Evolutionary conservation across 225 moss, liverwort and hornwort species (phyloP).

Genomic region (Ulota crispa): DNA sequence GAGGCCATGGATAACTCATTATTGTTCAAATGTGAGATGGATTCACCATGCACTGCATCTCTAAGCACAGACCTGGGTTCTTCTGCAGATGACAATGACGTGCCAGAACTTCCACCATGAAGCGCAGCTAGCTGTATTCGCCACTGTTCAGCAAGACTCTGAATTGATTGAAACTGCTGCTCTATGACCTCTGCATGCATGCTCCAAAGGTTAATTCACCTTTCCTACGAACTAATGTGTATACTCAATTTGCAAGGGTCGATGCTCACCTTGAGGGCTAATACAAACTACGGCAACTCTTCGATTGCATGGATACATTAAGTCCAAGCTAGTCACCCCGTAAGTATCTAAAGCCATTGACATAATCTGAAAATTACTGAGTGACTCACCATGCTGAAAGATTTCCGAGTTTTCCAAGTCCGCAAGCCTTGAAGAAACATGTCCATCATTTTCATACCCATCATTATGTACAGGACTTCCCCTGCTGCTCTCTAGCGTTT

Average conservation of each 20-base stretch:
- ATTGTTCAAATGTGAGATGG: constrained; percentile 26
- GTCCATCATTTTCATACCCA: constrained; percentile 21
- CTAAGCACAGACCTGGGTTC: constrained; percentile 29
- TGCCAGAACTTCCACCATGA: constrained; percentile 44
- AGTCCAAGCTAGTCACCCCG: background rate
- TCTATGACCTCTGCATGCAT: constrained; percentile 44
- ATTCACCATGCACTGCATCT: constrained; percentile 24
- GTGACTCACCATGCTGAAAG: constrained; percentile 46
- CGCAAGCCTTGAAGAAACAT: constrained; percentile 2
- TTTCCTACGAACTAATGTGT: background rate
- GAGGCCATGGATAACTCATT: constrained; percentile 26
- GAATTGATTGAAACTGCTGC: constrained; percentile 51
- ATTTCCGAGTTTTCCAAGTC: constrained; percentile 28
- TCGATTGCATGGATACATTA: background rate
- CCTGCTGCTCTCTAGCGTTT: constrained; percentile 36
- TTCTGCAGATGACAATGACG: constrained; percentile 40
- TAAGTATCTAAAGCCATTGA: background rate
- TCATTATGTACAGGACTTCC: constrained; percentile 36
- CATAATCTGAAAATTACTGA: constrained; percentile 11
- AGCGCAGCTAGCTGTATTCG: constrained; percentile 53
- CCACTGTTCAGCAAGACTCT: constrained; percentile 63
- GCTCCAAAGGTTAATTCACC: constrained; percentile 10
- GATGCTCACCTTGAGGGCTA: background rate
- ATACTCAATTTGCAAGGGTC: background rate
- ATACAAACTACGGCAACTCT: background rate